phyloP scores from a whole-genome alignment of 2,329 filamentous ascomycete species.

The Westerdykella ornata region DNA sequence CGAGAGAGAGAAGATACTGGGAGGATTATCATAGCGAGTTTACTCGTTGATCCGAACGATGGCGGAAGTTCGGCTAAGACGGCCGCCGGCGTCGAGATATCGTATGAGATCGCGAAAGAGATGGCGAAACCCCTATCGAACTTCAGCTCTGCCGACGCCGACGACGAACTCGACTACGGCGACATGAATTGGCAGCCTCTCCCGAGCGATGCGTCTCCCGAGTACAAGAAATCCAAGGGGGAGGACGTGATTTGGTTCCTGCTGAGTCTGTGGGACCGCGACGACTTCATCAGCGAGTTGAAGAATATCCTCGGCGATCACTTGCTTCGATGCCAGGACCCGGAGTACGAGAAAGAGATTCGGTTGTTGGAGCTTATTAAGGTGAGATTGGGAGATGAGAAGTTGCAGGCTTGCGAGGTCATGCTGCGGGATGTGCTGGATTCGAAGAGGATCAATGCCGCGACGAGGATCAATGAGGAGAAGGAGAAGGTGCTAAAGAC shows the following conservation, averaged over 20 bases:
- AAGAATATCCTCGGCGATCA: slow-evolving; percentile 83
- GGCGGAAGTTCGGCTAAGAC: slow-evolving; percentile 35
- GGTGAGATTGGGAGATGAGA: slow-evolving; percentile 74
- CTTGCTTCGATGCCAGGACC: slow-evolving; percentile 56
- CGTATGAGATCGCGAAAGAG: slow-evolving; percentile 58
- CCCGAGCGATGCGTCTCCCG: slow-evolving; percentile 80
- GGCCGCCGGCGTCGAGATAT: slow-evolving; percentile 59
- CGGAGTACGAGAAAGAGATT: slow-evolving; percentile 66
- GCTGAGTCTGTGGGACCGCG: slow-evolving; percentile 78
- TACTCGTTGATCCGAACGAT: slow-evolving; percentile 57
- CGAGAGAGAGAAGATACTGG: slow-evolving; percentile 72
- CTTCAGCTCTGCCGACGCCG: slow-evolving; percentile 45
- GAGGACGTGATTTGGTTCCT: slow-evolving; percentile 90
- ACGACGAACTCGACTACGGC: slow-evolving; percentile 74
- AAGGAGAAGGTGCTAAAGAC: not conserved
- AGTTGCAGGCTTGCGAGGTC: slow-evolving; percentile 88
- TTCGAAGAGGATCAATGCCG: slow-evolving; percentile 64
- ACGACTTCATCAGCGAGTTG: slow-evolving; percentile 93
- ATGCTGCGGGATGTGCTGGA: slow-evolving; percentile 94
- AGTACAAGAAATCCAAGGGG: slow-evolving; percentile 82
- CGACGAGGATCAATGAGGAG: slow-evolving; percentile 48
- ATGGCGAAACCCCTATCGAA: slow-evolving; percentile 55
- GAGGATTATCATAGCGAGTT: slow-evolving; percentile 66
- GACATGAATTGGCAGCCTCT: slow-evolving; percentile 93
- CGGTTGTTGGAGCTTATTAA: slow-evolving; percentile 83